Percentiles rank a stretch among this genome's conserved stretches.
phyloP scores from a whole-genome alignment of 164 flowering plant genomes.

The Magnolia sinica region DNA sequence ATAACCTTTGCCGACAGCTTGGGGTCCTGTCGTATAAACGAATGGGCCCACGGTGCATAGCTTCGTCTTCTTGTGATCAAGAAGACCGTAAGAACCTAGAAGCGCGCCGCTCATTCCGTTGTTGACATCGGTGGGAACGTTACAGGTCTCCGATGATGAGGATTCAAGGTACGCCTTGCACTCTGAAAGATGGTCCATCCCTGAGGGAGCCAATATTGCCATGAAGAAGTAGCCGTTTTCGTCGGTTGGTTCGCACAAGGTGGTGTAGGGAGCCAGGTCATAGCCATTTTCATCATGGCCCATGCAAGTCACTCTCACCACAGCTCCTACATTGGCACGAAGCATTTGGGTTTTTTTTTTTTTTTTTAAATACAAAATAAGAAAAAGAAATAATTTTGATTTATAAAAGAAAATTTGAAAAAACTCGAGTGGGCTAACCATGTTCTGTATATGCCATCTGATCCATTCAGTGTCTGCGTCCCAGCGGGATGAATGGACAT shows the following conservation, averaged over 20 bases:
- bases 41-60: slow-evolving; percentile 41
- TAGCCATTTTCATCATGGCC: slow-evolving; percentile 23
- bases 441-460: no score
- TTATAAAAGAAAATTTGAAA: no score
- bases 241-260: slow-evolving; percentile 29
- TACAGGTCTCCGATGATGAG: slow-evolving; percentile 31
- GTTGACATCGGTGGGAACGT: slow-evolving; percentile 28
- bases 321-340: slow-evolving; percentile 24
- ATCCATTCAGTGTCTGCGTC: no score
- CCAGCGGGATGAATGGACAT: no score
- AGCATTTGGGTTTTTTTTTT: neutral
- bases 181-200: slow-evolving; percentile 19
- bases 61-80: slow-evolving; percentile 23
- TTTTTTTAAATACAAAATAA: no score
- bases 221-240: slow-evolving; percentile 37
- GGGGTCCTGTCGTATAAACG: slow-evolving; percentile 15
- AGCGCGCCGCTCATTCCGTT: slow-evolving; percentile 32
- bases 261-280: slow-evolving; percentile 26
- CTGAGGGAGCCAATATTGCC: slow-evolving; percentile 18
- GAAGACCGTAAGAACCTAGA: slow-evolving; percentile 20
- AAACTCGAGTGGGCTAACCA: no score
- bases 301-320: slow-evolving; percentile 36
- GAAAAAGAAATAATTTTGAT: no score
- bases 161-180: slow-evolving; percentile 43
- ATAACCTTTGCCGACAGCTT: neutral